Evolutionary conservation across 176 grass and related monocot genomes (phyloP).

Genomic region (Raddia guianensis): DNA sequence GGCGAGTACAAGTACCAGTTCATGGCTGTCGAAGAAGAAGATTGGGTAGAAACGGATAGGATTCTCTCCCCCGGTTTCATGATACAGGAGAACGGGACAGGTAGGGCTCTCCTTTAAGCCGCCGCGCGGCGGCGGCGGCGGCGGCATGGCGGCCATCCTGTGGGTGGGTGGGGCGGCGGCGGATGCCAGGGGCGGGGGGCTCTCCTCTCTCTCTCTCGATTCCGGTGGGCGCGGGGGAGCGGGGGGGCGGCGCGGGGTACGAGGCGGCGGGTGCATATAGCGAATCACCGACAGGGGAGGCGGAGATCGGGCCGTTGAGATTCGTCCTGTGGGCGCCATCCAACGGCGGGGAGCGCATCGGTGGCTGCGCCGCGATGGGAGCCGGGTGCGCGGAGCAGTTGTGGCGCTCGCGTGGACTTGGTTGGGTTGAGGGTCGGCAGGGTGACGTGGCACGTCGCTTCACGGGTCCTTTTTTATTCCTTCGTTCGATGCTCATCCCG

Average conservation of each 20-base stretch:
- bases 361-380: neutral
- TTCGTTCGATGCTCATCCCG: neutral
- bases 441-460: neutral
- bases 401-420: constrained; percentile 19
- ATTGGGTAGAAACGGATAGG: neutral
- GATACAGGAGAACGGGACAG: neutral
- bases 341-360: rapidly evolving
- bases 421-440: too few species aligned
- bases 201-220: neutral
- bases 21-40: constrained; percentile 1
- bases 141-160: neutral
- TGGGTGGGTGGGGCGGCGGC: constrained; percentile 38
- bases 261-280: constrained; percentile 25
- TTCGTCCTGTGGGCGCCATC: constrained; percentile 21
- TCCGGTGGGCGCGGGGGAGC: constrained; percentile 47
- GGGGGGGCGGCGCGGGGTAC: neutral
- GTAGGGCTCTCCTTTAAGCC: neutral
- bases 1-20: neutral
- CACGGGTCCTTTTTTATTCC: neutral
- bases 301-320: constrained; percentile 19
- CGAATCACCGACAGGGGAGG: neutral
- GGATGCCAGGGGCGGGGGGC: neutral
- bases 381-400: constrained; percentile 1
- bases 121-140: neutral
- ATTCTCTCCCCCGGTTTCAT: neutral